Percentiles rank a stretch among this genome's conserved stretches.
These are phyloP conservation scores for Balansia obtecta DNA, from an alignment of 2,329 filamentous ascomycete species.

Conservation along the genomic window DNA sequence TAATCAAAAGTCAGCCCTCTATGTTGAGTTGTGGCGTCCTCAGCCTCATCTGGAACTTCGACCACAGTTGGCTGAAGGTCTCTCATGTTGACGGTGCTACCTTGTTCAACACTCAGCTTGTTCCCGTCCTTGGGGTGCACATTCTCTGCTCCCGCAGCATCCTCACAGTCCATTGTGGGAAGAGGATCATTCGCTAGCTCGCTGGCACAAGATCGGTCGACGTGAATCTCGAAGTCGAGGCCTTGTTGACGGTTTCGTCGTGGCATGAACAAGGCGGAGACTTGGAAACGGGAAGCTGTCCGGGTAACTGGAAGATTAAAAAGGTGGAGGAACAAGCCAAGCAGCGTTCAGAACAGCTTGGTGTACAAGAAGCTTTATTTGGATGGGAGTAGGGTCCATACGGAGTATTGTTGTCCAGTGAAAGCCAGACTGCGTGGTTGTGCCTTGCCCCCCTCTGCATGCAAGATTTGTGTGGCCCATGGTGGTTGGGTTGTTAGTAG, in stretches of 20 bases:
- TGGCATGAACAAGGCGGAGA: conserved; percentile 9
- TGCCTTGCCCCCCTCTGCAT: conserved; percentile 2
- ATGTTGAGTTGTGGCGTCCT: not conserved
- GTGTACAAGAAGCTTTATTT: not conserved
- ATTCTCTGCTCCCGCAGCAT: conserved; percentile 2
- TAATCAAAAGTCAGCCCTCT: not conserved
- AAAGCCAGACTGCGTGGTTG: not conserved
- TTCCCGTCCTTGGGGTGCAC: not conserved
- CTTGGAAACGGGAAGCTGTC: not conserved
- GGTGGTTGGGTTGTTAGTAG: conserved; percentile 22
- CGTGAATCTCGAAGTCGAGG: conserved; percentile 34
- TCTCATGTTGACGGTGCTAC: not conserved
- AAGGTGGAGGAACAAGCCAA: not conserved
- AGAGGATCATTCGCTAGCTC: conserved; percentile 11
- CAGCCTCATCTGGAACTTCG: conserved; percentile 2
- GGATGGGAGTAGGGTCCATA: not conserved
- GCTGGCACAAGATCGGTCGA: conserved; percentile 32
- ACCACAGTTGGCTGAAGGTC: conserved; percentile 3
- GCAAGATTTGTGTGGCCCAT: conserved; percentile 13
- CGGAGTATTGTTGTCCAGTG: not conserved
- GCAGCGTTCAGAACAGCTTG: not conserved
- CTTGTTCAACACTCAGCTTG: not conserved
- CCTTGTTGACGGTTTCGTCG: conserved; percentile 19
- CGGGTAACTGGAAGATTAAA: not conserved
- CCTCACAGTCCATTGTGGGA: conserved; percentile 3